These are phyloP conservation scores for Massarina eburnea DNA, from an alignment of 2,329 filamentous ascomycete species.

Conservation along the genomic window DNA sequence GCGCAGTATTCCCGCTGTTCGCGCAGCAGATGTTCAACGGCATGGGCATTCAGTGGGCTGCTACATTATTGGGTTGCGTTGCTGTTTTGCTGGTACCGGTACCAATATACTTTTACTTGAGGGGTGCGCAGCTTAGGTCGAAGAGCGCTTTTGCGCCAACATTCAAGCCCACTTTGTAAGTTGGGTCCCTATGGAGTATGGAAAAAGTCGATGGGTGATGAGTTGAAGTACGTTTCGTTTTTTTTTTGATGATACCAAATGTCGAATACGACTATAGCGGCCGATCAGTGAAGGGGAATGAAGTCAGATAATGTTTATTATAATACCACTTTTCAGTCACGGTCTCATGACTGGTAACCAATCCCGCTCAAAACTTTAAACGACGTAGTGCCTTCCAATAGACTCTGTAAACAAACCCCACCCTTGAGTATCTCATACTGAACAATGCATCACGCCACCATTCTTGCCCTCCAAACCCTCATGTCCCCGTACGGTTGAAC, in stretches of 20 bases:
- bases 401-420: too few species aligned
- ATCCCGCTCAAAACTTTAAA: too few species aligned
- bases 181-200: neutral
- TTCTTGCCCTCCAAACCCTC: too few species aligned
- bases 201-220: neutral
- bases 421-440: too few species aligned
- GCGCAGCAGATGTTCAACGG: slow-evolving; percentile 58
- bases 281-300: too few species aligned
- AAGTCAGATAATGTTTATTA: too few species aligned
- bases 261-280: too few species aligned
- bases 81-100: slow-evolving; percentile 49
- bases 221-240: neutral
- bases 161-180: slow-evolving; percentile 18
- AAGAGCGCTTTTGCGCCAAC: slow-evolving; percentile 49
- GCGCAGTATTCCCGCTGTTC: slow-evolving; percentile 57
- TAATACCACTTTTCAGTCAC: too few species aligned
- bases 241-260: neutral
- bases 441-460: too few species aligned
- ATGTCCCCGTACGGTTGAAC: too few species aligned
- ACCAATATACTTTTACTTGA: slow-evolving; percentile 48
- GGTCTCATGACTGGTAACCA: too few species aligned
- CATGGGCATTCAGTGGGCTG: slow-evolving; percentile 53
- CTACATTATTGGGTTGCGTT: slow-evolving; percentile 49
- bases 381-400: too few species aligned
- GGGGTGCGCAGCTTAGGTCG: slow-evolving; percentile 47